phyloP scores from a whole-genome alignment of 2,329 filamentous ascomycete genomes.

The Thelonectria rubi region DNA sequence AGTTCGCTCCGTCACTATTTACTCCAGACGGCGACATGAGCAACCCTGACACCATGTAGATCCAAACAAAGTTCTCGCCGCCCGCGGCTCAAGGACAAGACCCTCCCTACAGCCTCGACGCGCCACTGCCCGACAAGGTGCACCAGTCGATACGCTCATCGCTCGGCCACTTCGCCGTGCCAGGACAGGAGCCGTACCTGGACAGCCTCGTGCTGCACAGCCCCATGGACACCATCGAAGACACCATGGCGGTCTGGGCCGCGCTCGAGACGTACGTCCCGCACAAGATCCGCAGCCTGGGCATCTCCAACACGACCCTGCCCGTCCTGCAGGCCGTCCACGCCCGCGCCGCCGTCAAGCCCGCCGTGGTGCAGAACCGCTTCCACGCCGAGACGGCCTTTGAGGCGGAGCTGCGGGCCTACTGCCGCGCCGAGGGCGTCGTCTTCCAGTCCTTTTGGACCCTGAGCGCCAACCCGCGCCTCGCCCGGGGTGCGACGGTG shows the following conservation, averaged over 20 bases:
- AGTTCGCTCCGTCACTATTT: slow-evolving; percentile 32
- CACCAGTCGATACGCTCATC: slow-evolving; percentile 73
- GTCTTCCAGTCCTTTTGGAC: slow-evolving; percentile 66
- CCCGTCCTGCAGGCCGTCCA: slow-evolving; percentile 63
- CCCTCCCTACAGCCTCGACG: slow-evolving; percentile 68
- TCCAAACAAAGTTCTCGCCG: slow-evolving; percentile 87
- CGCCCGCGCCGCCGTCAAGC: slow-evolving; percentile 51
- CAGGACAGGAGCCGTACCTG: slow-evolving; percentile 60
- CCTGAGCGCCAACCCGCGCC: slow-evolving; percentile 55
- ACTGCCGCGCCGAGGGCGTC: slow-evolving; percentile 54
- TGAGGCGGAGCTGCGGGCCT: slow-evolving; percentile 67
- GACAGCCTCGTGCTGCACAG: slow-evolving; percentile 80
- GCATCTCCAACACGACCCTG: slow-evolving; percentile 79
- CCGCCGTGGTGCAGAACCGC: slow-evolving; percentile 77
- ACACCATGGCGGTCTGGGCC: slow-evolving; percentile 72
- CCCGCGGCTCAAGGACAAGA: slow-evolving; percentile 67
- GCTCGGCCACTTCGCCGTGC: slow-evolving; percentile 66
- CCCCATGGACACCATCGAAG: slow-evolving; percentile 53
- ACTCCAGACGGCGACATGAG: no score
- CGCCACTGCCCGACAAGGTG: slow-evolving; percentile 71
- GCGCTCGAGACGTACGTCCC: slow-evolving; percentile 74
- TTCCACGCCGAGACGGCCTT: slow-evolving; percentile 69
- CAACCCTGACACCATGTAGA: slow-evolving; percentile 49
- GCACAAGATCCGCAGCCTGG: slow-evolving; percentile 69
- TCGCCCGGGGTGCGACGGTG: slow-evolving; percentile 57